Conservation (phyloP, 345 rosid species). For the Aegle marmelos region DNA sequence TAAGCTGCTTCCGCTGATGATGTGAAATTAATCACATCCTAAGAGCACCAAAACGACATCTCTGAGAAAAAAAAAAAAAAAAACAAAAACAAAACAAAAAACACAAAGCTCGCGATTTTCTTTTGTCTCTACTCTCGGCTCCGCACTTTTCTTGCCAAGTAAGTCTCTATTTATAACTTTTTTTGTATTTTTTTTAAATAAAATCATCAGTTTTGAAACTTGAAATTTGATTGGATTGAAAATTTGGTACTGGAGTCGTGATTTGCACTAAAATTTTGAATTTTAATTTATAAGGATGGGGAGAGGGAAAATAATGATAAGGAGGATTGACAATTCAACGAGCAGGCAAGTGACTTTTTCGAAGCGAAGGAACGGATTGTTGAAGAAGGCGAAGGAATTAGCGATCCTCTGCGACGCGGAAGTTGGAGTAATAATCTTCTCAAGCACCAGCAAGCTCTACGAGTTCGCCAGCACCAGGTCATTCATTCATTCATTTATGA, state of each 20-base stretch:
- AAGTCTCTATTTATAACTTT: not conserved
- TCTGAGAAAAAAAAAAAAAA: not conserved
- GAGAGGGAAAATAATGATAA: constrained; percentile 59
- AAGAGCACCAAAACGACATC: constrained; percentile 20
- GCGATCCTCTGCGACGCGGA: constrained; percentile 59
- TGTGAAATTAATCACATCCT: constrained; percentile 2
- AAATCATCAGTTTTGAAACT: not conserved
- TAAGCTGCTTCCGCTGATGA: constrained; percentile 5
- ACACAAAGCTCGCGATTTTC: not conserved
- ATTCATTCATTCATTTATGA: not conserved
- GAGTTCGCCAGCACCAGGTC: constrained; percentile 58
- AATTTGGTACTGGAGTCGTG: not conserved
- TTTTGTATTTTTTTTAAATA: not conserved
- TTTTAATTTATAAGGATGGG: constrained; percentile 31
- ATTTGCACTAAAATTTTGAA: too few relatives aligned
- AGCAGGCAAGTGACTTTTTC: constrained; percentile 66
- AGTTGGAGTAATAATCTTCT: constrained; percentile 55
- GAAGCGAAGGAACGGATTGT: constrained; percentile 47
- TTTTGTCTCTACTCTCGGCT: constrained; percentile 9
- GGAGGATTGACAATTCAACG: constrained; percentile 58
- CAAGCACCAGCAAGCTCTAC: constrained; percentile 50
- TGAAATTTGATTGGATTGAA: not conserved
- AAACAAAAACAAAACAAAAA: too few relatives aligned
- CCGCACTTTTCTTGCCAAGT: constrained; percentile 3
- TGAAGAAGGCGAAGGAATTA: constrained; percentile 60